Evolutionary conservation across 2,329 filamentous ascomycete genomes (phyloP), one percentile per base, ranked within the genome.

Genomic region (Trichoderma sp.): DNA sequence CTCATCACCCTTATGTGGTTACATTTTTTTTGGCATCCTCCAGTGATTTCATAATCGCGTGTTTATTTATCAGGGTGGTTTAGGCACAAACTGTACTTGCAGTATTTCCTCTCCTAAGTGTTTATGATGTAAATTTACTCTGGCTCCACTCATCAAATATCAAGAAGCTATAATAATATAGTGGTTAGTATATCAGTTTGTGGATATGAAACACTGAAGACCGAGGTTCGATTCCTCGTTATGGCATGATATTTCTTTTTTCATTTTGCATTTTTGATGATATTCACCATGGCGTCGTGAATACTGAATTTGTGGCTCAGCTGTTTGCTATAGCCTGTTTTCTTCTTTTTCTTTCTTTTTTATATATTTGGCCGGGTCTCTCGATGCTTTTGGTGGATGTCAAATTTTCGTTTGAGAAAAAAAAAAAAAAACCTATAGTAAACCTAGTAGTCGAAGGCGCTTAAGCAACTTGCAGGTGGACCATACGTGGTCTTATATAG

Each of bases 101-200:
- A 29, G 42, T 10, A 10, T 22, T 45, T 5, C n/a, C 19, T 7
- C n/a, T 1, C n/a, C 8, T 2, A 22, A 48, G 42, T 48, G 27
- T 8, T 35, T 48, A 60, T 60, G 10, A n/a, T 17, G 13, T 8
- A 15, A 58, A 42, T 34, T 34, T 54, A 13, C 9, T 22, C 5
- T 1, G 2, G 42, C 42, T 48, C 42, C 27, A 37, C 8, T 1
- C 15, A 25, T 19, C 32, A 15, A 27, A 35, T 54, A n/a, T 15
- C 45, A 10, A n/a, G 5, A 48, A 29, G 69, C 72, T 70, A 65
- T 69, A 71, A 68, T 75, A 71, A 72, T 75, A 71, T 73, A 75
- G 72, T 69, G 73, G 74, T 73, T 50, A 75, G 71, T 73, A 75
- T 72, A 74, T 68, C 70, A 75, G 74, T 75, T 75, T 75, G 74